Percentiles rank a stretch among this genome's conserved stretches.
These are phyloP conservation scores for Kodamaea ohmeri DNA, from an alignment of 1,139 yeast species.

Conservation along the genomic window DNA sequence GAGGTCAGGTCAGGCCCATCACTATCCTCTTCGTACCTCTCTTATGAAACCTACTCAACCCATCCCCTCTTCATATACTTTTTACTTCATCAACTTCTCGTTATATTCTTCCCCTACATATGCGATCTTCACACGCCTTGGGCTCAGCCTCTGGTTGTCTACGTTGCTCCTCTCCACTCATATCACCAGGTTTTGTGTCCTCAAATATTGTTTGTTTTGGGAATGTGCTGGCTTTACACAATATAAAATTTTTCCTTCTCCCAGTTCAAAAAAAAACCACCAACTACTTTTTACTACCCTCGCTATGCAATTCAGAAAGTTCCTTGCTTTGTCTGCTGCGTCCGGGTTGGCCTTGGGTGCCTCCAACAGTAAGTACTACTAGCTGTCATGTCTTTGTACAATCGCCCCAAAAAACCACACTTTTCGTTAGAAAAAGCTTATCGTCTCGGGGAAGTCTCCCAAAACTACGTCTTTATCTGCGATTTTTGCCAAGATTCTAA, in stretches of 20 bases:
- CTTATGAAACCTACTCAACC: too few species aligned
- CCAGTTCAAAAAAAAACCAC: constrained; percentile 6
- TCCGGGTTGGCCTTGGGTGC: constrained; percentile 48
- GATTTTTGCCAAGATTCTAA: too few species aligned
- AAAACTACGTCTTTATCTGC: too few species aligned
- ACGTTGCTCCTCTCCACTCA: not conserved
- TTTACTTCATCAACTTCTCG: too few species aligned
- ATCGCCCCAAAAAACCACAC: not conserved
- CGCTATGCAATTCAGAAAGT: constrained; percentile 51
- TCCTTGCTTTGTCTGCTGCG: constrained; percentile 45
- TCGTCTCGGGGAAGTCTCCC: too few species aligned
- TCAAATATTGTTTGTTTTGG: constrained; percentile 5
- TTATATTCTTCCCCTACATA: too few species aligned
- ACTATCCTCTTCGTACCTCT: too few species aligned
- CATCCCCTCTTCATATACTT: too few species aligned
- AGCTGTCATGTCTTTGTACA: not conserved
- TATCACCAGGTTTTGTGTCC: constrained; percentile 2
- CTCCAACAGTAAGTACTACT: constrained; percentile 42
- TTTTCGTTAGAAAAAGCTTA: too few species aligned
- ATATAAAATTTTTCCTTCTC: constrained; percentile 11
- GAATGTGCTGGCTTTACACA: constrained; percentile 8
- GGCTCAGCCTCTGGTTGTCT: not conserved
- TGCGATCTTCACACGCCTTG: too few species aligned
- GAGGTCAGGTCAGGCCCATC: too few species aligned
- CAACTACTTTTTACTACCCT: constrained; percentile 9